Evolutionary conservation across 495 filamentous ascomycete genomes (phyloP), one percentile per base, ranked within the genome.

Genomic region (Letharia columbiana): DNA sequence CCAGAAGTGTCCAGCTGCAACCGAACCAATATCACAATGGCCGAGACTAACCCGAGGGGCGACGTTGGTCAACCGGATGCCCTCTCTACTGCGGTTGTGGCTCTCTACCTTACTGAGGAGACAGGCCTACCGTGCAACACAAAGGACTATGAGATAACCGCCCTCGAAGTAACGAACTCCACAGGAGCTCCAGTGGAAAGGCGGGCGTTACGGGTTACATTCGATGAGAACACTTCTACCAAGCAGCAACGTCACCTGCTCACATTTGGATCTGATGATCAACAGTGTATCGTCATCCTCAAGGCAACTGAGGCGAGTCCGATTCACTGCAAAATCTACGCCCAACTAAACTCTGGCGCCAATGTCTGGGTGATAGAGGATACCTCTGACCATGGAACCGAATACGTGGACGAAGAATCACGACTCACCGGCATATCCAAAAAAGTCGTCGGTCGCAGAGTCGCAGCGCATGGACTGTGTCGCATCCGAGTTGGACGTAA

Each of bases 321-420:
- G 4, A 12, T 62, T 20, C 60, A 62, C 23, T 62, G 60, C 60
- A 62, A 47, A 47, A 4, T 49, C 9, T 62, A 33, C 13, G 42
- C 42, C 8, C 60, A 62, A 20, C 28, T 62, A 4, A 62, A 47
- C n/a, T 62, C 60, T 10, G 60, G 60, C n/a, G 1, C 13, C 0
- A 15, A 45, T 9, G n/a, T 62, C 18, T 35, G 42, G 40, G 37
- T 62, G 13, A 45, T 62, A 33, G 40, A 62, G 2, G 60, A 49
- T 18, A 62, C 28, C 6, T 62, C 60, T 3, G 13, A 10, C 8
- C 3, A 33, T 37, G 60, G 60, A 18, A 47, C 60, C 8, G 23
- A 37, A 31, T 62, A 62, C 33, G 8, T 28, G 35, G 42, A 62
- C n/a, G 60, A 33, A 49, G 40, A 60, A 12, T 23, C 33, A 12